Percentiles rank a stretch among this genome's conserved stretches.
Conservation (phyloP, 2,329 filamentous ascomycete species). For the Rhexocercosporidium sp. region DNA sequence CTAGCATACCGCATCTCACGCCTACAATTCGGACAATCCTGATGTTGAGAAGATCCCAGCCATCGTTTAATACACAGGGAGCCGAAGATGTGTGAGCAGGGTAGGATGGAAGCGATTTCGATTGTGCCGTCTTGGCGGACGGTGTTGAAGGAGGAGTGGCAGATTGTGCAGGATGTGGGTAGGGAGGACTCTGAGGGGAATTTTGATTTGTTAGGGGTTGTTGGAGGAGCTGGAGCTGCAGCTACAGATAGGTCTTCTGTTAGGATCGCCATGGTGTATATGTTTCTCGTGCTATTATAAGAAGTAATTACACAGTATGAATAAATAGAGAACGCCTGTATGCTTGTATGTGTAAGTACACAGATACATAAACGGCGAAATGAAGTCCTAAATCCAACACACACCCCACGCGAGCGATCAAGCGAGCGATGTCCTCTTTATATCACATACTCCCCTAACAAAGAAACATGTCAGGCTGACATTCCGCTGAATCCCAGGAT, state of each 20-base stretch:
- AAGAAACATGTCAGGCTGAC: too few relatives aligned
- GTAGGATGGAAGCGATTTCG: slow-evolving; percentile 31
- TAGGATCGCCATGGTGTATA: too few relatives aligned
- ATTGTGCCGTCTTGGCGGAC: slow-evolving; percentile 22
- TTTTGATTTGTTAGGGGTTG: neutral
- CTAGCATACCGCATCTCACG: slow-evolving; percentile 34
- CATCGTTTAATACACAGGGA: slow-evolving; percentile 36
- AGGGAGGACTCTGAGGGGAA: neutral
- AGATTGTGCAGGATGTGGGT: slow-evolving; percentile 30
- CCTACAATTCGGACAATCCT: slow-evolving; percentile 37
- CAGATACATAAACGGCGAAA: too few relatives aligned
- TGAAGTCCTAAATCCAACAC: too few relatives aligned
- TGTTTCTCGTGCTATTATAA: too few relatives aligned
- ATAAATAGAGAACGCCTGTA: too few relatives aligned
- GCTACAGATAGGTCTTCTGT: neutral
- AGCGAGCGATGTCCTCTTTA: too few relatives aligned
- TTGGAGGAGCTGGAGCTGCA: neutral
- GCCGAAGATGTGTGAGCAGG: slow-evolving; percentile 38
- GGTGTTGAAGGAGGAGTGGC: slow-evolving; percentile 22
- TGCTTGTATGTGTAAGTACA: too few relatives aligned
- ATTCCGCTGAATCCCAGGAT: too few relatives aligned
- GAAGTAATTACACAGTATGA: too few relatives aligned
- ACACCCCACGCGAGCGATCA: too few relatives aligned
- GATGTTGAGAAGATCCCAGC: slow-evolving; percentile 33
- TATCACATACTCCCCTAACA: too few relatives aligned